Evolutionary conservation across 2,329 filamentous ascomycete genomes (phyloP), one percentile per base, ranked within the genome.

Genomic region (Phialemoniopsis sp.): DNA sequence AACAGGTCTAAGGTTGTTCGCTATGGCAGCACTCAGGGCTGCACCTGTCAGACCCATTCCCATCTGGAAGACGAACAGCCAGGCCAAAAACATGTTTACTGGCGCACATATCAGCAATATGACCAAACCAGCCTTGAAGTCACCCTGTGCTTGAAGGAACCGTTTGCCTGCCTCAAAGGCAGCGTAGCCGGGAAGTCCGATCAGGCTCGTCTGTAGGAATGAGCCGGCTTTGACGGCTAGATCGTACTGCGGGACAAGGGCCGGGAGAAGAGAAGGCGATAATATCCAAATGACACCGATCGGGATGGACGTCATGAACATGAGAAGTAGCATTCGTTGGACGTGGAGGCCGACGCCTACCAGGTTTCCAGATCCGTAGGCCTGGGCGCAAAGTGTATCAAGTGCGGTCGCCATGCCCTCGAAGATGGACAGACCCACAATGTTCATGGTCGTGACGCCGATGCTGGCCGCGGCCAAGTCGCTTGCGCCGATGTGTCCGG

Each of bases 91-190:
- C 13, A 68, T 65, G 44, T 76, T 76, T 13, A 71, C 43, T 0
- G 72, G 72, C 0, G 69, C 63, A 30, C 68, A 68, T 17, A 74
- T 46, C 2, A 74, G 34, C 8, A 76, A 55, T 16, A 73, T 62
- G 8, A 62, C 57, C 48, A 75, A 62, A 13, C 64, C 68, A 2
- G 67, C 69, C 28, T 66, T 67, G 56, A 76, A 77, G 26, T 73
- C 60, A 2, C 74, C 73, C 45, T 78, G 73, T 0, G 74, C 70
- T 48, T 78, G 73, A 3, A 76, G 60, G 44, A 76, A 77, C 1
- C 73, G 61, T 49, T 78, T 78, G 2, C 69, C 59, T 0, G 70
- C 70, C 44, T 78, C 74, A 21, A 78, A 78, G 4, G 64, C 63
- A 2, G 69, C 72, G 39, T 76, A 78, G 3, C 72, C 73, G 1